These are phyloP conservation scores for Cyberlindnera subsufficiens DNA, from an alignment of 805 yeast genomes.

Conservation along the genomic window DNA sequence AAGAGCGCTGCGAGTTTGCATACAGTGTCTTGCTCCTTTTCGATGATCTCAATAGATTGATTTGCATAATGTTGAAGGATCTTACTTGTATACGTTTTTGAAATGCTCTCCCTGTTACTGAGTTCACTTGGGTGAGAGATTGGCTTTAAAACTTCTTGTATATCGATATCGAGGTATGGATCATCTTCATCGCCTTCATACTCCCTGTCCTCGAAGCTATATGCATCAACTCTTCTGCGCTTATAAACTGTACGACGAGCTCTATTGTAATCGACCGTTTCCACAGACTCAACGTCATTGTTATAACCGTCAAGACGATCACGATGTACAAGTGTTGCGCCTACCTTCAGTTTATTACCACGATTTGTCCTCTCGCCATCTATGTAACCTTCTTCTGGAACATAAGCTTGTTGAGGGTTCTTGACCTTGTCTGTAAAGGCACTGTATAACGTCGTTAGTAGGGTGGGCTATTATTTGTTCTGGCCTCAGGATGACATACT, in stretches of 20 bases:
- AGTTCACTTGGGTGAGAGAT: constrained; percentile 77
- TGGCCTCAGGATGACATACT: constrained; percentile 4
- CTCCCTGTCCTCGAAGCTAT: constrained; percentile 24
- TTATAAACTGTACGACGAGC: constrained; percentile 26
- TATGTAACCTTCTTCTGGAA: constrained; percentile 11
- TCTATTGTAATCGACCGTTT: constrained; percentile 24
- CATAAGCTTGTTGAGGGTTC: not conserved
- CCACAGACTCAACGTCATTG: constrained; percentile 21
- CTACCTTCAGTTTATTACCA: constrained; percentile 51
- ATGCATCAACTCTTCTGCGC: constrained; percentile 24
- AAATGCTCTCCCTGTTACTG: constrained; percentile 61
- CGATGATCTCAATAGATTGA: constrained; percentile 73
- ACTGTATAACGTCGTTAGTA: not conserved
- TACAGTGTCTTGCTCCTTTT: constrained; percentile 75
- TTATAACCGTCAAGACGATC: constrained; percentile 32
- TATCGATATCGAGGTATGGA: constrained; percentile 43
- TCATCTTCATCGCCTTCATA: constrained; percentile 32
- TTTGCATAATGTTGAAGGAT: constrained; percentile 57
- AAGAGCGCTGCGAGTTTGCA: constrained; percentile 64
- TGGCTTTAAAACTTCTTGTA: constrained; percentile 65
- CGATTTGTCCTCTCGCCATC: constrained; percentile 41
- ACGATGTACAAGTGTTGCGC: constrained; percentile 41
- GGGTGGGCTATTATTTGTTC: not conserved
- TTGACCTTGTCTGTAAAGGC: constrained; percentile 15
- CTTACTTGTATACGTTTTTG: constrained; percentile 54